Evolutionary conservation across 305 asterid species (phyloP), one percentile per base, ranked within the genome.

Genomic region (Plantago coronopus): DNA sequence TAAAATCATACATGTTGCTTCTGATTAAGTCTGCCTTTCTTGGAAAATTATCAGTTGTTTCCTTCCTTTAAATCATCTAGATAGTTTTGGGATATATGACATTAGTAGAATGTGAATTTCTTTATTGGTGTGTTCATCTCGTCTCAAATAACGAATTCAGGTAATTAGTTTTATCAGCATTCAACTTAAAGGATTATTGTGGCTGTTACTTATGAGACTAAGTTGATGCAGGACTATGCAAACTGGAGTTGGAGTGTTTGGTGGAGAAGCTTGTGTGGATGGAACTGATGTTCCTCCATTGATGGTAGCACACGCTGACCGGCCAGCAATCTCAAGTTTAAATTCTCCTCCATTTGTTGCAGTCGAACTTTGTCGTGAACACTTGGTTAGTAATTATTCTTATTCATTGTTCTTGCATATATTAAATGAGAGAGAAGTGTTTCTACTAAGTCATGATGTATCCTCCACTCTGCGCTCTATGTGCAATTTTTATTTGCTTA

Each of bases 161-260:
- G 57, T 48, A 53, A 11, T 57, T 42, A 63, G 61, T 48, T 43
- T 46, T 13, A 37, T 13, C 65, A 29, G 25, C 22, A 48, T 0
- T 59, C 59, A 14, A 48, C 27, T 31, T n/a, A 11, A 16, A 37
- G 1, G 58, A 53, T 23, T 25, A 11, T 50, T 49, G 38, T 27
- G 47, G 13, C 13, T 17, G 40, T 43, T 57, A 54, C 37, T 63
- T 31, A 67, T 56, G 53, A 63, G 40, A 51, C 12, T 40, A 51
- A 49, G 72, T 75, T 65, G 61, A 57, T 57, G 47, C 43, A 90
- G 97, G 83, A 85, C 97, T 57, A 78, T 90, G 69, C 97, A 90
- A 75, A 90, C 97, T 54, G 93, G 95, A 62, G 95, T 81, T 62
- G 97, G 97, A 64, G 96, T 85, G 56, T 90, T 90, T 69, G 97